phyloP scores from a whole-genome alignment of 2,329 filamentous ascomycete genomes.

The Fusarium chlamydosporum region DNA sequence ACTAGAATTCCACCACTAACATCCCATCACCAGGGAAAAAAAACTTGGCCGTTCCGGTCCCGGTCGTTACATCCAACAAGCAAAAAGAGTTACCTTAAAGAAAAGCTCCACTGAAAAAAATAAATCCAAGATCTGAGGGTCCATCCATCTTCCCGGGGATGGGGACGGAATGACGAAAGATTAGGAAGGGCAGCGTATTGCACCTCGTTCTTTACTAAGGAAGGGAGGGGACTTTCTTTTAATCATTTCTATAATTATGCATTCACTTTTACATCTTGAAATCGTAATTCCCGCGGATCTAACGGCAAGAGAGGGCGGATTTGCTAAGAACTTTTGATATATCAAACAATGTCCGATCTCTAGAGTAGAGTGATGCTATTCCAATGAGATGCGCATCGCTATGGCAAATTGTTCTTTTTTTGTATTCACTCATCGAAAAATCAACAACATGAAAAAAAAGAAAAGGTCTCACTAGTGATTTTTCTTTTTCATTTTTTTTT shows the following conservation, averaged over 20 bases:
- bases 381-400: background rate
- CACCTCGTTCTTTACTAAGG: background rate
- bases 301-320: background rate
- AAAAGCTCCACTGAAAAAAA: background rate
- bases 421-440: too few species aligned
- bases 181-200: conserved; percentile 11
- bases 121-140: conserved; percentile 23
- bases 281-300: conserved; percentile 1
- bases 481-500: conserved; percentile 11
- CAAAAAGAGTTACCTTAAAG: background rate
- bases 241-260: conserved; percentile 12
- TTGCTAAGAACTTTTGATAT: background rate
- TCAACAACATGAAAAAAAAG: background rate
- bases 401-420: background rate
- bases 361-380: conserved; percentile 1
- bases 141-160: conserved; percentile 23
- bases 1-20: background rate
- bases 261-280: conserved; percentile 13
- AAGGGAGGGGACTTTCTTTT: background rate
- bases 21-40: background rate
- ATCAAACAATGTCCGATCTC: conserved; percentile 1
- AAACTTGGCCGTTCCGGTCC: conserved; percentile 24
- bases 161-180: conserved; percentile 34
- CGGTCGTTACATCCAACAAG: conserved; percentile 5
- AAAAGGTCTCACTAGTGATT: conserved; percentile 1